These are phyloP conservation scores for Neonectria neomacrospora DNA, from an alignment of 2,329 filamentous ascomycete genomes.

Conservation along the genomic window DNA sequence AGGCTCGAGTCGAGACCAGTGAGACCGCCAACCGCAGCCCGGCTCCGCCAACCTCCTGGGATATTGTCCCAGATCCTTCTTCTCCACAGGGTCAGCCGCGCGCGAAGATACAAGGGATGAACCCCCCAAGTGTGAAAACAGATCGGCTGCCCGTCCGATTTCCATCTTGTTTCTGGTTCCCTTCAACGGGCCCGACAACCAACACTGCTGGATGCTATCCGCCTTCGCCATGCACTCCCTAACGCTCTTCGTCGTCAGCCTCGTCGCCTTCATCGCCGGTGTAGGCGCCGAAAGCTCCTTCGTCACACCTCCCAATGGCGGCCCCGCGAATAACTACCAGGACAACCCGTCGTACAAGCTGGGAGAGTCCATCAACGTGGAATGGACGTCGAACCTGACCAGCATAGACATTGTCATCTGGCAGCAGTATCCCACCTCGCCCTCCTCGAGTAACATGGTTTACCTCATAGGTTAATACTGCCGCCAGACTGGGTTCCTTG, in stretches of 20 bases:
- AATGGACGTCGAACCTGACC: slow-evolving; percentile 38
- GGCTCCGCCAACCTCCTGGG: background rate
- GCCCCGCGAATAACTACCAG: slow-evolving; percentile 25
- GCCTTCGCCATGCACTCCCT: background rate
- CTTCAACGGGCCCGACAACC: background rate
- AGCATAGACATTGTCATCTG: slow-evolving; percentile 36
- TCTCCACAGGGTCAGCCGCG: background rate
- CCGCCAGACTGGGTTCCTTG: no score
- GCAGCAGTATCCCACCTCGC: slow-evolving; percentile 39
- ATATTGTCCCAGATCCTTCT: background rate
- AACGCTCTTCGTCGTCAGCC: background rate
- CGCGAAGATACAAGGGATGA: background rate
- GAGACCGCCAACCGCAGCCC: background rate
- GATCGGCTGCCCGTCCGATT: background rate
- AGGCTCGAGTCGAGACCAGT: background rate
- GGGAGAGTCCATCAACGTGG: slow-evolving; percentile 39
- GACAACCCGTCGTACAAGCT: slow-evolving; percentile 40
- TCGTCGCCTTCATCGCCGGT: background rate
- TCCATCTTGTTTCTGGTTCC: background rate
- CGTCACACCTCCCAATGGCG: slow-evolving; percentile 3
- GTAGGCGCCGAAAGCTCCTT: slow-evolving; percentile 7
- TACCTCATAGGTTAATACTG: background rate
- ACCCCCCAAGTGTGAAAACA: background rate
- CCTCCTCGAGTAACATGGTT: background rate
- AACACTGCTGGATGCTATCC: background rate